Percentiles rank a stretch among this genome's conserved stretches.
phyloP scores from a whole-genome alignment of 2,329 filamentous ascomycete genomes.

The Phymatotrichopsis omnivora region DNA sequence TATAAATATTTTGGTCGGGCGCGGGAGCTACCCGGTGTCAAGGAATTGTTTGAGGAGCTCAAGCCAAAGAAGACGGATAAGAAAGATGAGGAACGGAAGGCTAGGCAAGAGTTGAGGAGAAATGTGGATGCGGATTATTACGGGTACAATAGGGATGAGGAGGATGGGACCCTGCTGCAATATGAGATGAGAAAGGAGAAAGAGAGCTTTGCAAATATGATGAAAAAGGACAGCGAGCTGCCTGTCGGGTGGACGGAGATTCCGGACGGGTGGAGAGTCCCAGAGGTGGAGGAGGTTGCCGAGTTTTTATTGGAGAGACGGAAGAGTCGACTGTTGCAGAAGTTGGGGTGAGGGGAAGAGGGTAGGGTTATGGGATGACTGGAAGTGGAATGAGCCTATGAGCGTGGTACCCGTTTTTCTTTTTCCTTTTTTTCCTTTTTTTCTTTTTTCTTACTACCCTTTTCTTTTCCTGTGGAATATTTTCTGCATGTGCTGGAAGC shows the following conservation, averaged over 20 bases:
- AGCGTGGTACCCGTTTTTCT: no score
- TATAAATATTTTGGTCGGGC: constrained; percentile 93
- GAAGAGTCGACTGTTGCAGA: constrained; percentile 72
- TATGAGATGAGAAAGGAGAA: constrained; percentile 79
- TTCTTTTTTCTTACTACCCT: no score
- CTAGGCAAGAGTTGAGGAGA: constrained; percentile 42
- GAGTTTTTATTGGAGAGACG: constrained; percentile 81
- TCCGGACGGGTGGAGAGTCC: constrained; percentile 71
- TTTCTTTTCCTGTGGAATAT: no score
- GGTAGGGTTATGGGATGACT: no score
- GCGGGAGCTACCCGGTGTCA: constrained; percentile 82
- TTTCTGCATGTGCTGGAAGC: no score
- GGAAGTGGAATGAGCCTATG: no score
- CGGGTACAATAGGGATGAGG: constrained; percentile 85
- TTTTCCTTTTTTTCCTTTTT: no score
- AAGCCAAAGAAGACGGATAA: constrained; percentile 47
- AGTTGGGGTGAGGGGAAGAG: constrained; percentile 45
- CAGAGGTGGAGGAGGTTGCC: constrained; percentile 85
- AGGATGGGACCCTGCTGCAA: constrained; percentile 66
- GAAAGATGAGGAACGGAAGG: constrained; percentile 39
- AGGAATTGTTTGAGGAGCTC: constrained; percentile 85
- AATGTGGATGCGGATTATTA: constrained; percentile 92
- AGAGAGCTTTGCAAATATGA: constrained; percentile 62
- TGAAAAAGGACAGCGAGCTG: constrained; percentile 45
- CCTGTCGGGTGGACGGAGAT: constrained; percentile 71